Evolutionary conservation across 2,329 filamentous ascomycete species (phyloP), one percentile per base, ranked within the genome.

Genomic region (Neodidymelliopsis sp.): DNA sequence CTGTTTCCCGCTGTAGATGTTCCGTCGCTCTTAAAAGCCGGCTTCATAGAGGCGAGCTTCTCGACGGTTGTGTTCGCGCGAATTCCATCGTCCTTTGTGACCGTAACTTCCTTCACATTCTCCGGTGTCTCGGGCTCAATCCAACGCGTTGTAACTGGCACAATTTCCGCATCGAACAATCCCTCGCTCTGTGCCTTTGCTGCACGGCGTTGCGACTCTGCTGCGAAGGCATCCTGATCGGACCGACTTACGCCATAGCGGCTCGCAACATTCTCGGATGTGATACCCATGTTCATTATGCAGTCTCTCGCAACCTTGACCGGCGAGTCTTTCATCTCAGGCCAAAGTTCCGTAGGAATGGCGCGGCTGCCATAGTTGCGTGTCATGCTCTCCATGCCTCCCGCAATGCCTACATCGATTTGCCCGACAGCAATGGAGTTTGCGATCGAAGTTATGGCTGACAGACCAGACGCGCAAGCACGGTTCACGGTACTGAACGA

Each of bases 341-440:
- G 85, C 90, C 91, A 96, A 9, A 91, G 74, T 56, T 91, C 84
- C 0, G 85, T 86, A 0, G 92, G 92, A 31, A 97, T 94, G n/a
- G 92, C 92, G 48, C 85, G 79, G 19, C 79, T 84, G 40, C 87
- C 91, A 74, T 97, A 97, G 75, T 96, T 96, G 58, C 88, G 78
- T 56, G 90, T 96, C 92, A 97, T 97, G 76, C 88, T 93, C 81
- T 97, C 92, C 89, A 95, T 96, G 22, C 92, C 92, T 2, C 89
- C 92, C 8, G 86, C 92, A 54, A 97, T 84, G 51, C 90, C 92
- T 0, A 81, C 79, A 54, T 86, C 82, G 40, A 93, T 88, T 60
- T 84, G 82, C 1, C 89, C 91, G 0, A 82, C 79, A n/a, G 84
- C 82, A 61, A 97, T 94, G 54, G 87, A 81, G 48, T 88, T 85